These are phyloP conservation scores for Lasiodiplodia sp. DNA, from an alignment of 2,329 filamentous ascomycete genomes.

Conservation along the genomic window DNA sequence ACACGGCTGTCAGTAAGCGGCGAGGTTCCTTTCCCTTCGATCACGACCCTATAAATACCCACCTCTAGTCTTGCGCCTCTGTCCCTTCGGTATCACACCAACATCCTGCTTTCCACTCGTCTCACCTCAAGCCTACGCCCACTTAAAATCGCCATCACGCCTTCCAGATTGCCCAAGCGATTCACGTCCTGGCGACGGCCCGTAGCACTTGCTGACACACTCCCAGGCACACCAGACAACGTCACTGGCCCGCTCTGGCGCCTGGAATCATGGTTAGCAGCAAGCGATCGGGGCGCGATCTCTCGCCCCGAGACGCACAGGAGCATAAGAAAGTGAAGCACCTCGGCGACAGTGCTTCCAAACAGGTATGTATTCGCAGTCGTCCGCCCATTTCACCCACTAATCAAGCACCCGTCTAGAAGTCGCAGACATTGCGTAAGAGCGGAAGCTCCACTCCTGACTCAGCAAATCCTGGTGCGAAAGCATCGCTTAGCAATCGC, in stretches of 20 bases:
- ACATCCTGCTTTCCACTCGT: not conserved
- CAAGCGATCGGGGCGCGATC: conserved; percentile 6
- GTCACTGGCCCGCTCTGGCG: not conserved
- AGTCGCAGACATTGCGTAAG: not conserved
- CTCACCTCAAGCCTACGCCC: not conserved
- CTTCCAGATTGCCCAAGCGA: not conserved
- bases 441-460: not conserved
- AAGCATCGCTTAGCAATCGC: not conserved
- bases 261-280: not conserved
- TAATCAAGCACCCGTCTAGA: not conserved
- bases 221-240: not conserved
- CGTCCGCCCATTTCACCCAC: not conserved
- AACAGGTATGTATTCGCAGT: not conserved
- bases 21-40: not conserved
- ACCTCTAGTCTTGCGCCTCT: not conserved
- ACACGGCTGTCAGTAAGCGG: not conserved
- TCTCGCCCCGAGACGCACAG: not conserved
- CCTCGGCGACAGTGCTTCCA: not conserved
- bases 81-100: too few relatives aligned
- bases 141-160: not conserved
- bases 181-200: not conserved
- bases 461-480: not conserved
- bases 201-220: not conserved
- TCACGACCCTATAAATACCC: not conserved
- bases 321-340: conserved; percentile 8